Conservation (phyloP, 768 basidiomycete species). For the Boletus reticuloceps region DNA sequence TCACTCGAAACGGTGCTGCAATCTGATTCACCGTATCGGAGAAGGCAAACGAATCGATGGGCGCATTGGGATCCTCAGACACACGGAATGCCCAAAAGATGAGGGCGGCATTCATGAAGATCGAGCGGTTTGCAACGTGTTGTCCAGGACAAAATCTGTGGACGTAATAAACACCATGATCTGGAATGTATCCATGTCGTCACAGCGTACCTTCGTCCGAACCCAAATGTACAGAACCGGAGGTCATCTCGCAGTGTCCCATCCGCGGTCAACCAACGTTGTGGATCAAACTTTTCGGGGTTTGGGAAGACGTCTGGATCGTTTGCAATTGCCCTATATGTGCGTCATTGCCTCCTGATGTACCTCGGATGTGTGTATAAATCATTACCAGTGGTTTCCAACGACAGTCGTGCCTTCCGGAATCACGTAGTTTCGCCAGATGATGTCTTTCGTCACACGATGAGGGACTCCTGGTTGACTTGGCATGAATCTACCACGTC, state of each 20-base stretch:
- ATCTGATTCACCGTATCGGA: background rate
- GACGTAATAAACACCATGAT: no score
- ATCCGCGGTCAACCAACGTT: conserved; percentile 2
- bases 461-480: conserved; percentile 49
- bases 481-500: conserved; percentile 20
- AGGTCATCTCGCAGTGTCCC: conserved; percentile 1
- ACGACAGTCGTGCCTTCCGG: conserved; percentile 22
- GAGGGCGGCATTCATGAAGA: background rate
- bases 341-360: background rate
- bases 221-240: conserved; percentile 7
- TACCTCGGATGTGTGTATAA: background rate
- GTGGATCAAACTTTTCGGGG: conserved; percentile 10
- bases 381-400: conserved; percentile 11
- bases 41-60: background rate
- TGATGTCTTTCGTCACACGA: conserved; percentile 56
- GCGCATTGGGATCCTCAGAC: background rate
- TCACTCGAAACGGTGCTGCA: background rate
- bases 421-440: conserved; percentile 36
- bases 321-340: conserved; percentile 9
- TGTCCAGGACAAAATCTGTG: conserved; percentile 1
- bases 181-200: no score
- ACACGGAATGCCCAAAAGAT: conserved; percentile 5
- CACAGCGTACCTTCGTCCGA: conserved; percentile 2
- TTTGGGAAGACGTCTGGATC: conserved; percentile 10
- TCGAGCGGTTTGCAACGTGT: conserved; percentile 5